Percentiles rank a stretch among this genome's conserved stretches.
phyloP scores from a whole-genome alignment of 345 rosid genomes.

The Turritis glabra region DNA sequence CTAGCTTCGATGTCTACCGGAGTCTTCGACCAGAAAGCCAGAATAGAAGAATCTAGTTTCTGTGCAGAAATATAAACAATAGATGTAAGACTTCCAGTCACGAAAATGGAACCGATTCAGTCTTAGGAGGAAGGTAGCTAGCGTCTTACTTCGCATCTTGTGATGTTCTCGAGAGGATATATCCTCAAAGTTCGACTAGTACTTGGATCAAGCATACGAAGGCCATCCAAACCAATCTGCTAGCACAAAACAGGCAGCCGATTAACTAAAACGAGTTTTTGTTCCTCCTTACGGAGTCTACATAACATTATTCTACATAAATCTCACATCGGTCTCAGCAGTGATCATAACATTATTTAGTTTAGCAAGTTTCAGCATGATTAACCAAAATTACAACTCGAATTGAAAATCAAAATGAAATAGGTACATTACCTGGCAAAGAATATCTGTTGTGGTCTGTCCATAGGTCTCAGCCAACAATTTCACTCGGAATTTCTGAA shows the following conservation, averaged over 20 bases:
- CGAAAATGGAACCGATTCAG: not conserved
- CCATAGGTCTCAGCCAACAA: constrained; percentile 83
- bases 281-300: not conserved
- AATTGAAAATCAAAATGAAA: too few relatives aligned
- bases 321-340: not conserved
- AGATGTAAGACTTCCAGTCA: constrained; percentile 8
- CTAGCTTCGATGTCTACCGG: constrained; percentile 88
- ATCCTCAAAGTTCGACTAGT: constrained; percentile 83
- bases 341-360: not conserved
- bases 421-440: constrained; percentile 75
- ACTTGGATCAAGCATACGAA: constrained; percentile 94
- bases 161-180: constrained; percentile 91
- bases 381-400: too few relatives aligned
- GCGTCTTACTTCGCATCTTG: constrained; percentile 85
- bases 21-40: constrained; percentile 98
- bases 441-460: constrained; percentile 85
- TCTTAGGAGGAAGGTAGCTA: not conserved
- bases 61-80: constrained; percentile 33
- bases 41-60: constrained; percentile 77
- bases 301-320: not conserved
- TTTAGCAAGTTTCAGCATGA: not conserved
- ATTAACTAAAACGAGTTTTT: not conserved
- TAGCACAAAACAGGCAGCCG: constrained; percentile 13
- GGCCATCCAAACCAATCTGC: constrained; percentile 98
- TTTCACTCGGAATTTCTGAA: constrained; percentile 94